phyloP scores from a whole-genome alignment of 2,329 filamentous ascomycete genomes.

The Huntiella abstrusa region DNA sequence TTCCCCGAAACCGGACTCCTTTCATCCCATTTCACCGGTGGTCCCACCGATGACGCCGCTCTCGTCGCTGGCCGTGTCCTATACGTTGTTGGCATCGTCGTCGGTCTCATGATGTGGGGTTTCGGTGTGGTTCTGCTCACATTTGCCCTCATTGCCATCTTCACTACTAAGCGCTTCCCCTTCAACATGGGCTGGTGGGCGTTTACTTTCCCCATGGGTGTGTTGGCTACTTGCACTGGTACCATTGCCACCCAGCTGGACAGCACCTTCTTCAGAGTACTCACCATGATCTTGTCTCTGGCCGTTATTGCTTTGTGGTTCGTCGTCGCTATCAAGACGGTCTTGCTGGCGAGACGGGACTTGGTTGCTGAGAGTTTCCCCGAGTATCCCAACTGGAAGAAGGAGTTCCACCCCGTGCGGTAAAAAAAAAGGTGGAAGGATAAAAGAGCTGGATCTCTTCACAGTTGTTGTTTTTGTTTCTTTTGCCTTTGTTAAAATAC shows the following conservation, averaged over 20 bases:
- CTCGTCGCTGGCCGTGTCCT: conserved; percentile 28
- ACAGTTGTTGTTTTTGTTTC: neutral
- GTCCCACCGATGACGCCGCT: conserved; percentile 2
- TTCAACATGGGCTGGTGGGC: conserved; percentile 32
- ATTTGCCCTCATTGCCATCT: conserved; percentile 24
- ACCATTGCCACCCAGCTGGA: conserved; percentile 23
- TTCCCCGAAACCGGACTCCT: conserved; percentile 26
- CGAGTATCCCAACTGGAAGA: conserved; percentile 10
- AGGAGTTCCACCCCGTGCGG: conserved; percentile 10
- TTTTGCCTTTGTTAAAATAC: neutral
- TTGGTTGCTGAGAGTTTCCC: conserved; percentile 11
- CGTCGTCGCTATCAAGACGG: conserved; percentile 22
- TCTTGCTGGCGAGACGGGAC: conserved; percentile 16
- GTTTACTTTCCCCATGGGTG: conserved; percentile 28
- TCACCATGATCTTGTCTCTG: conserved; percentile 22
- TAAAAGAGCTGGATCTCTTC: neutral
- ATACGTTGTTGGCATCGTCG: conserved; percentile 37
- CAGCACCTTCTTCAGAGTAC: conserved; percentile 25
- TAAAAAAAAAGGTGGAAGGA: neutral
- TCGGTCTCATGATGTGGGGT: conserved; percentile 25
- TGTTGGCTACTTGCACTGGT: conserved; percentile 24
- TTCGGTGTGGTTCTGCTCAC: conserved; percentile 26
- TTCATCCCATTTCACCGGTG: conserved; percentile 14
- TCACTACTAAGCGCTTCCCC: conserved; percentile 22
- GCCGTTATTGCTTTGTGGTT: conserved; percentile 25